Conservation (phyloP, 139 green algal genomes). For the Coelastrella sp. region DNA sequence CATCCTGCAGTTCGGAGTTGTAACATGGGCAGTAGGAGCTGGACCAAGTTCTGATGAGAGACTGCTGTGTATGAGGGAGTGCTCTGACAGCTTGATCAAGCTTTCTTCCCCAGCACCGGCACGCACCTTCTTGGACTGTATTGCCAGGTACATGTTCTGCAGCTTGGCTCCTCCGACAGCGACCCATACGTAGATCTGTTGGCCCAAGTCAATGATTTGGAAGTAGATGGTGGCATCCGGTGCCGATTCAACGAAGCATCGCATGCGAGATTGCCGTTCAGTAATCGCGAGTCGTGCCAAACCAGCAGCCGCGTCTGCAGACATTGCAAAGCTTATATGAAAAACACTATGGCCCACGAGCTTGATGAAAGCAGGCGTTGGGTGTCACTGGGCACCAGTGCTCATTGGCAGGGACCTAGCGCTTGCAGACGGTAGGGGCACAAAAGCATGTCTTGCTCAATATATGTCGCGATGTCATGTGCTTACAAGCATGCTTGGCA, state of each 20-base stretch:
- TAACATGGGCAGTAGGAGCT: not conserved
- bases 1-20: not conserved
- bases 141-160: slow-evolving; percentile 2
- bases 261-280: not conserved
- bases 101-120: not conserved
- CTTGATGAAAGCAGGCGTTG: too few species aligned
- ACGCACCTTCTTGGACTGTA: not conserved
- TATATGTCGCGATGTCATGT: too few species aligned
- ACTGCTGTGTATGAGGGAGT: not conserved
- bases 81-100: not conserved
- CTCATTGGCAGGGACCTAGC: too few species aligned
- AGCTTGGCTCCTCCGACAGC: not conserved
- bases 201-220: slow-evolving; percentile 15
- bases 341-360: too few species aligned
- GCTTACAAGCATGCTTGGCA: not conserved
- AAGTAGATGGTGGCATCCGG: slow-evolving; percentile 34
- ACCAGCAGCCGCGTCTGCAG: not conserved
- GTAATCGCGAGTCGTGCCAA: not conserved
- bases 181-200: not conserved
- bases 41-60: not conserved
- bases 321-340: too few species aligned
- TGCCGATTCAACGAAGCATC: slow-evolving; percentile 13
- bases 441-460: too few species aligned
- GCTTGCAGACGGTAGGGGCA: too few species aligned
- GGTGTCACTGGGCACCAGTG: too few species aligned